Percentiles rank a stretch among this genome's conserved stretches.
These are phyloP conservation scores for Paramyrothecium sp. DNA, from an alignment of 2,329 filamentous ascomycete genomes.

Conservation along the genomic window DNA sequence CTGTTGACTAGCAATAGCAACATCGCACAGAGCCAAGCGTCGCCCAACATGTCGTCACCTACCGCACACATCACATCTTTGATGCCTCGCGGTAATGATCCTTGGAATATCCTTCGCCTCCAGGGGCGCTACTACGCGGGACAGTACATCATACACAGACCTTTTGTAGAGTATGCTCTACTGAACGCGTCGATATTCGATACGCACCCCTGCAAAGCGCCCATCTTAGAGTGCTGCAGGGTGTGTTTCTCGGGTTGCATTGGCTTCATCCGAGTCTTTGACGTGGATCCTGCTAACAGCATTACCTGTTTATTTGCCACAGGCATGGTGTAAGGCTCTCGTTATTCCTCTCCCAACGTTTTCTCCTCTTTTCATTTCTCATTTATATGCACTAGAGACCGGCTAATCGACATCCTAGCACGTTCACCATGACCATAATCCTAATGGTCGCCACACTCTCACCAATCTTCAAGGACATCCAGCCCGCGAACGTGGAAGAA, in stretches of 20 bases:
- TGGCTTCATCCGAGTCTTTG: constrained; percentile 25
- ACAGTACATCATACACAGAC: constrained; percentile 27
- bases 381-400: not conserved
- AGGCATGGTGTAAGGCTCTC: constrained; percentile 24
- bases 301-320: constrained; percentile 24
- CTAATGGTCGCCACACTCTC: constrained; percentile 14
- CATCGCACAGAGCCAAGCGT: not conserved
- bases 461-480: constrained; percentile 8
- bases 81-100: constrained; percentile 20
- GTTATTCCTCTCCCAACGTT: not conserved
- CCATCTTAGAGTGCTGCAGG: constrained; percentile 16
- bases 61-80: constrained; percentile 9
- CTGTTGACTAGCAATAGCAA: constrained; percentile 12
- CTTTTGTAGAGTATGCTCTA: constrained; percentile 24
- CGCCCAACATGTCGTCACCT: not conserved
- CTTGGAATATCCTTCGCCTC: constrained; percentile 25
- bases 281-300: constrained; percentile 19
- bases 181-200: constrained; percentile 21
- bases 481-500: constrained; percentile 15
- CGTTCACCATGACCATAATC: constrained; percentile 23
- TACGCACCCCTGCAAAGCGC: constrained; percentile 16
- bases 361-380: rapidly evolving
- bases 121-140: constrained; percentile 26
- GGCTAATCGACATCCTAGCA: constrained; percentile 15
- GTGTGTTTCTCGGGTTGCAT: constrained; percentile 21